Percentiles rank a stretch among this genome's conserved stretches.
Evolutionary conservation across 2,329 filamentous ascomycete genomes (phyloP).

Genomic region (Fusarium hainanense): DNA sequence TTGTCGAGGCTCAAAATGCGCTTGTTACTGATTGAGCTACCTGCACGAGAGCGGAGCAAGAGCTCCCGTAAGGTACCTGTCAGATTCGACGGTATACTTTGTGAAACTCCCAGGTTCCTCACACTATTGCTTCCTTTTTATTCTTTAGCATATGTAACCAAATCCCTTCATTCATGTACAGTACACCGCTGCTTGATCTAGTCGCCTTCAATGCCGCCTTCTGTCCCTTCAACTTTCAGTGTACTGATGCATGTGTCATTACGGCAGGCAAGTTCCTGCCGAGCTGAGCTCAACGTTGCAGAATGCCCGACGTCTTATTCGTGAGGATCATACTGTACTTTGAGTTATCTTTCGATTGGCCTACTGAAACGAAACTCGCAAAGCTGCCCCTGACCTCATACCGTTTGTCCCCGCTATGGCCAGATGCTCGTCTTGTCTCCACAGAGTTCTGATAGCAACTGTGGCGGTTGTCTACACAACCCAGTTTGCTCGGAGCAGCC

Average conservation of each 20-base stretch:
- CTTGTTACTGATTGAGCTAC: constrained; percentile 37
- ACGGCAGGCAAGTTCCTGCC: constrained; percentile 16
- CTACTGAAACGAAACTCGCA: not conserved
- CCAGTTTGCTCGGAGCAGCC: not conserved
- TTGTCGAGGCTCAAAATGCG: constrained; percentile 29
- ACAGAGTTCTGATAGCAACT: constrained; percentile 12
- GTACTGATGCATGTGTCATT: not conserved
- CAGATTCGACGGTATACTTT: constrained; percentile 27
- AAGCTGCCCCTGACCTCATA: constrained; percentile 15
- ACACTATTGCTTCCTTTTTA: constrained; percentile 6
- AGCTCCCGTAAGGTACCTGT: constrained; percentile 37
- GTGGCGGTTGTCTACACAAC: constrained; percentile 24
- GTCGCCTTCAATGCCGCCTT: constrained; percentile 1
- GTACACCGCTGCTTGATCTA: constrained; percentile 24
- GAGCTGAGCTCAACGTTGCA: constrained; percentile 1
- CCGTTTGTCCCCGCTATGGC: constrained; percentile 22
- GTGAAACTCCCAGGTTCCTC: not conserved
- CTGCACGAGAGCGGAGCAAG: constrained; percentile 39
- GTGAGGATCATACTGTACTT: not conserved
- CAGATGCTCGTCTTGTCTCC: constrained; percentile 27
- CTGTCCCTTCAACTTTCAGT: constrained; percentile 12
- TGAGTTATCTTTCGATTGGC: not conserved
- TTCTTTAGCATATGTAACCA: constrained; percentile 9
- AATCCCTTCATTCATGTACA: constrained; percentile 13
- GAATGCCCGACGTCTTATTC: constrained; percentile 7